A percentile compares a stretch with the other conserved stretches of the same genome.
Conservation (phyloP, 2,329 filamentous ascomycete genomes). For the Fusarium setosum region DNA sequence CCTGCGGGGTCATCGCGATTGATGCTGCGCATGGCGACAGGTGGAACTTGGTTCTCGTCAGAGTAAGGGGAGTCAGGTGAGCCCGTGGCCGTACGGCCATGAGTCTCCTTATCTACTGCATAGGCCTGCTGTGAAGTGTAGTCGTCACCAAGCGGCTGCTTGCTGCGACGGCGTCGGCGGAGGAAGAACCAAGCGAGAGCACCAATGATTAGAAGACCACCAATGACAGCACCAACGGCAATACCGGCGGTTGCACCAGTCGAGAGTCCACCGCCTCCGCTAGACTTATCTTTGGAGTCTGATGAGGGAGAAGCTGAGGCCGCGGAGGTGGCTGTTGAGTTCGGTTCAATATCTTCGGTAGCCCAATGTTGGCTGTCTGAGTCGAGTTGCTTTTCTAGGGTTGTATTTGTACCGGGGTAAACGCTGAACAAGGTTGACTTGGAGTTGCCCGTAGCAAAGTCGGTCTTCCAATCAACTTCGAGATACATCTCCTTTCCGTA, state of each 20-base stretch:
- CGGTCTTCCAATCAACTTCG: conserved; percentile 15
- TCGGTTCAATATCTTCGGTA: neutral
- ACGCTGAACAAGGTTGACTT: conserved; percentile 24
- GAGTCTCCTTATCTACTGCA: conserved; percentile 59
- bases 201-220: conserved; percentile 53
- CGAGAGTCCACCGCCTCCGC: conserved; percentile 45
- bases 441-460: neutral
- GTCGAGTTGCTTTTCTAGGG: neutral
- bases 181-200: conserved; percentile 57
- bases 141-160: conserved; percentile 33
- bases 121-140: conserved; percentile 49
- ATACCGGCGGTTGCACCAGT: conserved; percentile 61
- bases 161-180: conserved; percentile 51
- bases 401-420: neutral
- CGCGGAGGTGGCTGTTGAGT: neutral
- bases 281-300: neutral
- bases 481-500: conserved; percentile 19
- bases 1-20: conserved; percentile 1
- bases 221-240: conserved; percentile 54
- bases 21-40: conserved; percentile 33
- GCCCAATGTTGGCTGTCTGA: neutral
- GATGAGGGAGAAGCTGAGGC: neutral
- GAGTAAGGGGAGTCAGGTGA: conserved; percentile 57
- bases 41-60: conserved; percentile 50
- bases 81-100: conserved; percentile 50